Conservation (phyloP, 139 green algal species). For the Mesotaenium endlicherianum region DNA sequence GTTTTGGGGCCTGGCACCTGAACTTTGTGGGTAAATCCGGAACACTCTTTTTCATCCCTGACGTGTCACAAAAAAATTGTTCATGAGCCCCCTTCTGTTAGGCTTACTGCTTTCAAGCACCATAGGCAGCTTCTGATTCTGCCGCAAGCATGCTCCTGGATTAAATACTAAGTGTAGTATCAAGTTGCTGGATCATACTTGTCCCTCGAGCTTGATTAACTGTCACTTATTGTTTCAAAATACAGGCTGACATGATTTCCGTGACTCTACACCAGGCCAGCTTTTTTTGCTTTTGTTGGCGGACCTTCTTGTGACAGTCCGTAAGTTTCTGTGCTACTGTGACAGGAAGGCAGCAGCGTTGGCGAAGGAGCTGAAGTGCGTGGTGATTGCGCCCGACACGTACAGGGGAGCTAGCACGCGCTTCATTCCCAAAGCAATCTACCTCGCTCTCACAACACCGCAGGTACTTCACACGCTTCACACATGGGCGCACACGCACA, state of each 20-base stretch:
- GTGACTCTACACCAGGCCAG: neutral
- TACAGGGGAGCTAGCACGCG: neutral
- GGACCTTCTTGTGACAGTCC: too few relatives aligned
- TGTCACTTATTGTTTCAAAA: too few relatives aligned
- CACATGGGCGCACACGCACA: neutral
- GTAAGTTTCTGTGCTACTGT: neutral
- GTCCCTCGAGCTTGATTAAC: neutral
- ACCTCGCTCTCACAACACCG: neutral
- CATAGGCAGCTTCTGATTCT: neutral
- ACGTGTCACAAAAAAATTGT: neutral
- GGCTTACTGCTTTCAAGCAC: neutral
- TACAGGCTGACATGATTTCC: too few relatives aligned
- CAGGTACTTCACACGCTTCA: slow-evolving; percentile 6
- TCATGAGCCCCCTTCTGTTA: neutral
- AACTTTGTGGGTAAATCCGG: neutral
- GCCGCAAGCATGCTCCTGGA: neutral
- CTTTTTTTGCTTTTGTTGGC: neutral
- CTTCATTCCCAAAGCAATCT: slow-evolving; percentile 24
- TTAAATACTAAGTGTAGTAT: neutral
- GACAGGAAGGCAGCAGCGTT: neutral
- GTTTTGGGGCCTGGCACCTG: slow-evolving; percentile 1
- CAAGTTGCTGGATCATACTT: neutral
- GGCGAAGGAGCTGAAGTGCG: neutral
- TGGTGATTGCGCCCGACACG: slow-evolving; percentile 1
- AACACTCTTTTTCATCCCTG: slow-evolving; percentile 2